A percentile compares a stretch with the other conserved stretches of the same genome.
Evolutionary conservation across 2,329 filamentous ascomycete genomes (phyloP).

Genomic region (Neoscytalidium dimidiatum): DNA sequence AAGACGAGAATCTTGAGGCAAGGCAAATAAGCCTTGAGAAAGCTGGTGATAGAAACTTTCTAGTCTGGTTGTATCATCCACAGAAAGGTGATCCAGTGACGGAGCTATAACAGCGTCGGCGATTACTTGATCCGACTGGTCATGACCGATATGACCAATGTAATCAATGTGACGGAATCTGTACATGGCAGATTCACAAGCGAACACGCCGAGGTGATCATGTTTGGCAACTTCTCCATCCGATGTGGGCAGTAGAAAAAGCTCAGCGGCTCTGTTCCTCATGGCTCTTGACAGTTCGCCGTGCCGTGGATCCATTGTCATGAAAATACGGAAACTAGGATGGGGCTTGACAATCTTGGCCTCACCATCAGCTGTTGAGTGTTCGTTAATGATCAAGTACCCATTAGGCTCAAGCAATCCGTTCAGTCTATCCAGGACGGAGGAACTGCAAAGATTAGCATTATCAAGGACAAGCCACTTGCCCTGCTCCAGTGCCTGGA

Average conservation of each 20-base stretch:
- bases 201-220: constrained; percentile 26
- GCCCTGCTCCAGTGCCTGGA: constrained; percentile 81
- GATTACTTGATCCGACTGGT: constrained; percentile 14
- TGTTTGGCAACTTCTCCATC: constrained; percentile 22
- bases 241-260: constrained; percentile 61
- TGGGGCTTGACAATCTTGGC: constrained; percentile 80
- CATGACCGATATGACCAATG: constrained; percentile 21
- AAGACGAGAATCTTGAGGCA: background rate
- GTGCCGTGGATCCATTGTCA: constrained; percentile 89
- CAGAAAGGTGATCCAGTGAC: constrained; percentile 38
- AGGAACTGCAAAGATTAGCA: constrained; percentile 93
- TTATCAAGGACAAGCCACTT: constrained; percentile 96
- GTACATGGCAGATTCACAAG: constrained; percentile 41
- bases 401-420: constrained; percentile 91
- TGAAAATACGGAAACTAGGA: constrained; percentile 84
- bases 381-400: constrained; percentile 87
- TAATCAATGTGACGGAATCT: constrained; percentile 37
- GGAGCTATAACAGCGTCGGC: constrained; percentile 24
- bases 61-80: constrained; percentile 30
- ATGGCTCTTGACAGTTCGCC: constrained; percentile 95
- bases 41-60: constrained; percentile 35
- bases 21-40: constrained; percentile 18
- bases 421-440: constrained; percentile 91
- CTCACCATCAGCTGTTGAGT: constrained; percentile 78
- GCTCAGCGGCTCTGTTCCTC: constrained; percentile 91